Evolutionary conservation across 2,329 filamentous ascomycete genomes (phyloP).

Genomic region (Alternaria brassicae): DNA sequence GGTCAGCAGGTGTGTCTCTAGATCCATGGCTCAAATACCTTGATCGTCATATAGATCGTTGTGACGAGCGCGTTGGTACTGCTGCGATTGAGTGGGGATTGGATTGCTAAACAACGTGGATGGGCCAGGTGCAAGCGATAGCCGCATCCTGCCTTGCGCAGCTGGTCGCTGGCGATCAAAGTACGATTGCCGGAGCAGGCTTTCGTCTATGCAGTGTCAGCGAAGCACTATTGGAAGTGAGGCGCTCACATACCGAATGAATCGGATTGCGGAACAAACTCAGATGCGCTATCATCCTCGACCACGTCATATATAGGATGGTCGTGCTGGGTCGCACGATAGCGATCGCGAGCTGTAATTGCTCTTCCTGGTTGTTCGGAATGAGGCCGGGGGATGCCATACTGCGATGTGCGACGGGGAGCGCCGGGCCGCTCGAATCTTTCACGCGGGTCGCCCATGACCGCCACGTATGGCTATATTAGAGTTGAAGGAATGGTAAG

Average conservation of each 20-base stretch:
- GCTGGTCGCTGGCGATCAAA: constrained; percentile 46
- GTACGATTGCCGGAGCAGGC: constrained; percentile 42
- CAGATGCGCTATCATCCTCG: constrained; percentile 36
- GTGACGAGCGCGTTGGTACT: constrained; percentile 1
- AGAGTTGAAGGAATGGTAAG: neutral
- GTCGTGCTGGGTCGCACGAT: constrained; percentile 28
- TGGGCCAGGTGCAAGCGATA: constrained; percentile 46
- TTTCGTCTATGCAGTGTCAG: constrained; percentile 42
- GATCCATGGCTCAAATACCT: neutral
- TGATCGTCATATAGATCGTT: neutral
- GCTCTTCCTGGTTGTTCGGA: constrained; percentile 17
- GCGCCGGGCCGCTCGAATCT: constrained; percentile 11
- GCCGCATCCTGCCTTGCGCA: constrained; percentile 42
- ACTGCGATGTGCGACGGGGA: constrained; percentile 12
- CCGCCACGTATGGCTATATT: neutral
- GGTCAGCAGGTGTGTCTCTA: neutral
- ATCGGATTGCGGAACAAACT: constrained; percentile 48
- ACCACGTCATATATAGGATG: constrained; percentile 27
- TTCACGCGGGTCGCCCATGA: constrained; percentile 30
- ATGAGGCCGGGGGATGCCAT: constrained; percentile 23
- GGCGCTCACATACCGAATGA: constrained; percentile 55
- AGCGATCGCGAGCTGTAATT: constrained; percentile 32
- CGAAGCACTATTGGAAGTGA: neutral
- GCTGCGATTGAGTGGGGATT: constrained; percentile 12
- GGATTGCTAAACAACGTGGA: constrained; percentile 16